Evolutionary conservation across 805 yeast species (phyloP), one percentile per base, ranked within the genome.

Genomic region (Isabelozyma heimii): DNA sequence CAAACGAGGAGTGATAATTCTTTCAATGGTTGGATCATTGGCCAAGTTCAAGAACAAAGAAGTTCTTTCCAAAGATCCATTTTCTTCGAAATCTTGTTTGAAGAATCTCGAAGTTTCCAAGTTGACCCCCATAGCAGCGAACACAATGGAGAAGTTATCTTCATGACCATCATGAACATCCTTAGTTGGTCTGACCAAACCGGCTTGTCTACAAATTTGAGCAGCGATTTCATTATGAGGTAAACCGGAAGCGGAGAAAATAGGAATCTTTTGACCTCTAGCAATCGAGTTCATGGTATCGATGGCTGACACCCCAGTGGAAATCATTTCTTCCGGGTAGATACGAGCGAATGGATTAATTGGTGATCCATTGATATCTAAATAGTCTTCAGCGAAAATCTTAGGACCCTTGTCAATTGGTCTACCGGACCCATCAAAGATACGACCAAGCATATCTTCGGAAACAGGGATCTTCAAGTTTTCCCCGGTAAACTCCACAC

Each of bases 191-290:
- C 98, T 88, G 46, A 95, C 99, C 67, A 94, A 81, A 60, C 98
- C 97, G 39, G 99, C 99, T 78, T 94, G 99, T 79, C 99, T 91
- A 81, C 98, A 92, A 70, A 94, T 92, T 75, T 94, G 99, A 42
- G 99, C 99, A 52, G 99, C 99, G 76, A 94, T 92, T 75, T 94
- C 99, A 69, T 94, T 94, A 75, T 94, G 99, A 50, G 99, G 99
- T 68, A 94, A 83, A 79, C 99, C 99, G 47, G 98, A 91, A 43
- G 99, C 99, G 47, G 97, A 90, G 77, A 94, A 94, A 70, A 94
- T 95, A 47, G 99, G 99, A 69, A 94, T 94, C 78, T 94, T 94
- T 78, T 94, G 99, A 59, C 99, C 99, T 82, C 99, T 89, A 52
- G 99, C 99, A 80, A 94, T 94, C 41, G 99, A 92, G 76, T 94